Percentiles rank a stretch among this genome's conserved stretches.
phyloP scores from a whole-genome alignment of 345 rosid genomes.

The Pugionium cornutum region DNA sequence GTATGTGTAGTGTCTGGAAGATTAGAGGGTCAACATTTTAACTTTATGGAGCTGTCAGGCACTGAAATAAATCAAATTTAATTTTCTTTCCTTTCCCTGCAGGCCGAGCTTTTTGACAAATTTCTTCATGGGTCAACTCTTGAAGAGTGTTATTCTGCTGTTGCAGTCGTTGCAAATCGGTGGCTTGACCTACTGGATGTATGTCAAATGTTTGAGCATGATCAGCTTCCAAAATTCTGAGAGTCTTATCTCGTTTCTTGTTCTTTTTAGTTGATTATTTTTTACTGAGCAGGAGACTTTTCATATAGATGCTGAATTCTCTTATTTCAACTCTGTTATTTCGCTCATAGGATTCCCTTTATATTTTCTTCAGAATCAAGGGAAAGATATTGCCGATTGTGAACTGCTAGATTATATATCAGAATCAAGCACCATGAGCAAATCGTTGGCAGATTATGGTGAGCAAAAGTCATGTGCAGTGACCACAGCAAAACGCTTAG shows the following conservation, averaged over 20 bases:
- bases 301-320: slow-evolving; percentile 22
- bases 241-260: neutral
- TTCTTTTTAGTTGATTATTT: neutral
- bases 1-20: slow-evolving; percentile 11
- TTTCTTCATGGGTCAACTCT: slow-evolving; percentile 87
- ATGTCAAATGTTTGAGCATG: slow-evolving; percentile 33
- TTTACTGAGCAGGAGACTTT: slow-evolving; percentile 8
- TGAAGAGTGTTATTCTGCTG: slow-evolving; percentile 89
- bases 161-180: slow-evolving; percentile 91
- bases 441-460: slow-evolving; percentile 92
- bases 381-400: slow-evolving; percentile 84
- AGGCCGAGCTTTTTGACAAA: slow-evolving; percentile 97
- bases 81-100: slow-evolving; percentile 31
- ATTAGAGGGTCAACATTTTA: neutral
- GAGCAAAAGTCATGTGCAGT: slow-evolving; percentile 96
- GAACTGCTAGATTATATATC: slow-evolving; percentile 95
- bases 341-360: slow-evolving; percentile 25
- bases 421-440: slow-evolving; percentile 99
- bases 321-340: slow-evolving; percentile 10
- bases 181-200: slow-evolving; percentile 99
- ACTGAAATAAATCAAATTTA: neutral
- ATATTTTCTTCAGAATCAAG: slow-evolving; percentile 68
- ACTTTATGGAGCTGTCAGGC: slow-evolving; percentile 17
- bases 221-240: too few relatives aligned
- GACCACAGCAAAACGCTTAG: slow-evolving; percentile 93